Evolutionary conservation across 331 rosid genomes (phyloP).

Genomic region (Acacia concinna): DNA sequence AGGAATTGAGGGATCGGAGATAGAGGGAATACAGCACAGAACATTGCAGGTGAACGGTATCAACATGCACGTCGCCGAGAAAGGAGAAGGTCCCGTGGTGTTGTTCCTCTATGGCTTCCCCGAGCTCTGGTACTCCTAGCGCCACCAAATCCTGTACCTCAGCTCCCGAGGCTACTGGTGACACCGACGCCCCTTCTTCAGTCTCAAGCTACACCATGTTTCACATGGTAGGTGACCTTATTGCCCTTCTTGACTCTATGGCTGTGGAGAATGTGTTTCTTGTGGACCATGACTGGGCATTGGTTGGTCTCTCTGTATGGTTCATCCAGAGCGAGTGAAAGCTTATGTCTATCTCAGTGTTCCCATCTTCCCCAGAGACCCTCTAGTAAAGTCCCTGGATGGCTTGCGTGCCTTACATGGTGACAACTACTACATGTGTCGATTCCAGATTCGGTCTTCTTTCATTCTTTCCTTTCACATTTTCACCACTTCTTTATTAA

Average conservation of each 20-base stretch:
- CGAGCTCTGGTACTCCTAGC: constrained; percentile 52
- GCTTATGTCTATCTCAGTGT: constrained; percentile 47
- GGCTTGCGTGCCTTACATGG: constrained; percentile 23
- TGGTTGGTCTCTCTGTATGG: constrained; percentile 41
- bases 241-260: constrained; percentile 33
- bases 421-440: constrained; percentile 40
- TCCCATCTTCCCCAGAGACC: constrained; percentile 34
- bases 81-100: no score
- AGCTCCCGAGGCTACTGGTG: constrained; percentile 42
- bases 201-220: constrained; percentile 13
- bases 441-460: constrained; percentile 41
- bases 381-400: constrained; percentile 20
- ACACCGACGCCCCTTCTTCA: constrained; percentile 34
- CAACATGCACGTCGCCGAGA: constrained; percentile 48
- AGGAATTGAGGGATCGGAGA: neutral
- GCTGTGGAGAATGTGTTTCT: constrained; percentile 37
- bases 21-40: constrained; percentile 40
- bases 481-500: no score
- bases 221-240: constrained; percentile 38
- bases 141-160: constrained; percentile 42
- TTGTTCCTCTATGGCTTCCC: constrained; percentile 62
- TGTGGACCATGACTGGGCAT: constrained; percentile 47
- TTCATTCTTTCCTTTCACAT: neutral
- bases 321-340: constrained; percentile 39
- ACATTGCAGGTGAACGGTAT: constrained; percentile 44